These are phyloP conservation scores for Hibiscus syriacus DNA, from an alignment of 345 rosid genomes.

Conservation along the genomic window DNA sequence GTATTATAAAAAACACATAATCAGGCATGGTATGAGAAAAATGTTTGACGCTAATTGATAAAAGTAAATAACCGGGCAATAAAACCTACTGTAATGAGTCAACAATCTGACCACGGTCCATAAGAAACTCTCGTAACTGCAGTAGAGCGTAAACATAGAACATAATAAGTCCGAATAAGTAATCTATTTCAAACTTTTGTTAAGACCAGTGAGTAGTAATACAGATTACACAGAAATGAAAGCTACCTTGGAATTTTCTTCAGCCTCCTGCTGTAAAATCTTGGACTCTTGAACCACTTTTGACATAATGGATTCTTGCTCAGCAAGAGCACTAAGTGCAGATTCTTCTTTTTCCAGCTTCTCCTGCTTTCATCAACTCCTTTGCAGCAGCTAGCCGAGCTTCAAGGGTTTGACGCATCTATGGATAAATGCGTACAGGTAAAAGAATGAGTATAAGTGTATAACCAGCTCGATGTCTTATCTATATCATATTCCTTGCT, in stretches of 20 bases:
- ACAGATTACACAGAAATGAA: background rate
- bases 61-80: background rate
- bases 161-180: background rate
- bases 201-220: background rate
- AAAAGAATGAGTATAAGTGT: background rate
- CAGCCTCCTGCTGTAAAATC: constrained; percentile 56
- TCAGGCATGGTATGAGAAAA: background rate
- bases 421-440: constrained; percentile 1
- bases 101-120: constrained; percentile 67
- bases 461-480: background rate
- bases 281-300: constrained; percentile 70
- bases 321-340: constrained; percentile 46
- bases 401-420: constrained; percentile 68
- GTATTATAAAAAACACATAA: background rate
- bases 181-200: background rate
- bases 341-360: constrained; percentile 50
- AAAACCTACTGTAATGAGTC: constrained; percentile 81
- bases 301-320: constrained; percentile 65
- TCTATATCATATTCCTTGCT: background rate
- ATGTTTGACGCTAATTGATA: background rate
- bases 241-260: constrained; percentile 70
- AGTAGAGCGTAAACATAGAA: constrained; percentile 13
- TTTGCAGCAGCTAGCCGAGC: constrained; percentile 46
- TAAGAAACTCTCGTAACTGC: constrained; percentile 70
- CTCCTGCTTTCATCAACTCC: constrained; percentile 46